phyloP scores from a whole-genome alignment of 2,329 filamentous ascomycete species.

The Pseudogymnoascus sp. region DNA sequence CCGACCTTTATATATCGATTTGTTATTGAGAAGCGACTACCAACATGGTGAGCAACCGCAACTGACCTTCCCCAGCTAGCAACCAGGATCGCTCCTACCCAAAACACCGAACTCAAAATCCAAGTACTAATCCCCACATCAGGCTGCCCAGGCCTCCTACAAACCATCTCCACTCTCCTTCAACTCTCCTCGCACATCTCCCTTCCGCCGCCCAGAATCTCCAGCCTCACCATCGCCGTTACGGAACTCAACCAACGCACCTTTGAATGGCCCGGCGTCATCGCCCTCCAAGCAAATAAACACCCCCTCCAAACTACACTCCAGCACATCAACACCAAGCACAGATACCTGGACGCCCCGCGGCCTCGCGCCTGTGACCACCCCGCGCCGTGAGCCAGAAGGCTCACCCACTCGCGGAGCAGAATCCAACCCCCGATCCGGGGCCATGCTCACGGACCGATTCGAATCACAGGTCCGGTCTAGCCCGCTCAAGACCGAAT shows the following conservation, averaged over 20 bases:
- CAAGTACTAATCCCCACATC: constrained; percentile 16
- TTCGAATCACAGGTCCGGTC: constrained; percentile 13
- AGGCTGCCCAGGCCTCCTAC: constrained; percentile 53
- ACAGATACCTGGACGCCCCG: constrained; percentile 26
- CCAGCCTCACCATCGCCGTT: constrained; percentile 60
- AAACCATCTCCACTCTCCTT: constrained; percentile 68
- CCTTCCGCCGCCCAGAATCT: constrained; percentile 56
- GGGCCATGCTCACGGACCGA: constrained; percentile 21
- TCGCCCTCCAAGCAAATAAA: constrained; percentile 37
- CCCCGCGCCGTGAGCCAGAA: constrained; percentile 26
- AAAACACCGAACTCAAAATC: constrained; percentile 6
- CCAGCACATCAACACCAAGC: constrained; percentile 21
- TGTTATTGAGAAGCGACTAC: constrained; percentile 1
- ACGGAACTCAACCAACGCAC: constrained; percentile 58
- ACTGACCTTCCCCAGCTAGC: background rate
- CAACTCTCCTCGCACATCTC: constrained; percentile 62
- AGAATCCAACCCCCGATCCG: constrained; percentile 24
- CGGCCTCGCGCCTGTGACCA: constrained; percentile 26
- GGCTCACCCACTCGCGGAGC: constrained; percentile 28
- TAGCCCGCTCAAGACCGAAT: constrained; percentile 27
- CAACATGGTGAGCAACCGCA: constrained; percentile 8
- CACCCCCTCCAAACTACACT: constrained; percentile 38
- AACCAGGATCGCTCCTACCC: constrained; percentile 9
- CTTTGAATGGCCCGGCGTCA: constrained; percentile 36
- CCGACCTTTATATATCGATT: background rate